Conservation (phyloP, 352 stramenopile species). For the Elongisporangium prolatum region DNA sequence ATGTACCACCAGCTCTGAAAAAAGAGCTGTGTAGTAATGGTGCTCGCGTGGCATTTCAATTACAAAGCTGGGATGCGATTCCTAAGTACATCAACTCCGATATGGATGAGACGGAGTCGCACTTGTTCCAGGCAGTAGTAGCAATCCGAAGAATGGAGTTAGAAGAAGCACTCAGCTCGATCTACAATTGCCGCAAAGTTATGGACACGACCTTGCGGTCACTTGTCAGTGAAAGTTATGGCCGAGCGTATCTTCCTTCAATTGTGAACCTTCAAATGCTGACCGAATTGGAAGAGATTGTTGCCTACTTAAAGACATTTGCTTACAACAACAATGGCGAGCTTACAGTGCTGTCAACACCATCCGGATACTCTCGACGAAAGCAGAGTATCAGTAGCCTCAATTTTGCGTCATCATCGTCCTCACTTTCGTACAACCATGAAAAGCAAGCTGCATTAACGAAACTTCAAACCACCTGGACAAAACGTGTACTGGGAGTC, state of each 20-base stretch:
- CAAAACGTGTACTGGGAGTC: constrained; percentile 91
- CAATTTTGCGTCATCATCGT: constrained; percentile 74
- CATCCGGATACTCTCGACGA: constrained; percentile 28
- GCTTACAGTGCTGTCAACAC: constrained; percentile 56
- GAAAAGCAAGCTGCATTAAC: constrained; percentile 68
- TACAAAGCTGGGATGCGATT: constrained; percentile 85
- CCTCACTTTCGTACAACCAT: constrained; percentile 64
- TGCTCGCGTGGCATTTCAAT: constrained; percentile 71
- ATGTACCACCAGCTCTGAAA: constrained; percentile 78
- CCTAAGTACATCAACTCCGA: constrained; percentile 85
- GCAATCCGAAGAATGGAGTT: constrained; percentile 94
- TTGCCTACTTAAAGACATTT: constrained; percentile 80
- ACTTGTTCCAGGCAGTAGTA: constrained; percentile 90
- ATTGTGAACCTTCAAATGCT: constrained; percentile 98
- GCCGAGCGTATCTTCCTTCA: constrained; percentile 92
- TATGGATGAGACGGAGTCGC: constrained; percentile 81
- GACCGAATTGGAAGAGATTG: constrained; percentile 93
- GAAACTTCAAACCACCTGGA: constrained; percentile 82
- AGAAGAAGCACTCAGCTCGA: constrained; percentile 88
- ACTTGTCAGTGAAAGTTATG: constrained; percentile 97
- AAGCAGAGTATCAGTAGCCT: constrained; percentile 80
- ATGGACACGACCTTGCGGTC: constrained; percentile 97
- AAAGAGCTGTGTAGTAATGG: constrained; percentile 84
- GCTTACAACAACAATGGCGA: constrained; percentile 77
- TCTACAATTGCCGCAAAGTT: constrained; percentile 91